Conservation (phyloP, 768 basidiomycete species). For the Leccinum olivaceopallidum region DNA sequence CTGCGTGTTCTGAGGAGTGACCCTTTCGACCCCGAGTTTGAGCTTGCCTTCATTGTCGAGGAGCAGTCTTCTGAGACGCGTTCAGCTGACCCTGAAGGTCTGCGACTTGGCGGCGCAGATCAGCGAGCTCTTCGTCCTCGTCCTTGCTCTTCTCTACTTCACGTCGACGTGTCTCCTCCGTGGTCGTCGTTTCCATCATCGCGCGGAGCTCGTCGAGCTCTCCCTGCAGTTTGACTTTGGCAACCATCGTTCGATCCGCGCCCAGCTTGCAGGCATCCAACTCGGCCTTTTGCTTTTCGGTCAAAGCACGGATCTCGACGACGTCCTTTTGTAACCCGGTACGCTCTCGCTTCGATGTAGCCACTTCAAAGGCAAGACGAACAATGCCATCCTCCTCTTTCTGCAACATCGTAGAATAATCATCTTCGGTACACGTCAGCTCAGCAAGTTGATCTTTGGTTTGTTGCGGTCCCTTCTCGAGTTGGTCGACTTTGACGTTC, state of each 20-base stretch:
- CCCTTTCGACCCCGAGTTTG: conserved; percentile 71
- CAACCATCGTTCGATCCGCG: conserved; percentile 41
- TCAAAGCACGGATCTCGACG: conserved; percentile 65
- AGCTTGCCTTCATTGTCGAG: conserved; percentile 71
- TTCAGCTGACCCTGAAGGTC: conserved; percentile 67
- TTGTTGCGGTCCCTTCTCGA: conserved; percentile 70
- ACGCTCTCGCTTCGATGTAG: conserved; percentile 54
- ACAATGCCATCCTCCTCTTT: conserved; percentile 72
- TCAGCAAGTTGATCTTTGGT: conserved; percentile 77
- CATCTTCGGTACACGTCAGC: conserved; percentile 71
- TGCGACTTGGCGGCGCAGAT: conserved; percentile 65
- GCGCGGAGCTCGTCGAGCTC: conserved; percentile 87
- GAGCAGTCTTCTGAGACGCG: conserved; percentile 56
- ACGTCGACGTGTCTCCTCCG: conserved; percentile 79
- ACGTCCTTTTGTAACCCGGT: conserved; percentile 57
- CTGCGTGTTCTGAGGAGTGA: conserved; percentile 57
- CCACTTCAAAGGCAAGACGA: conserved; percentile 53
- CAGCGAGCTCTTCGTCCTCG: conserved; percentile 58
- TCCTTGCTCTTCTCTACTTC: conserved; percentile 90
- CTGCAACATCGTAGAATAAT: conserved; percentile 74
- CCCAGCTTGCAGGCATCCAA: conserved; percentile 54
- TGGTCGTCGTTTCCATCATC: conserved; percentile 81
- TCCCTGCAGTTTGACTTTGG: conserved; percentile 64
- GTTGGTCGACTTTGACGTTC: conserved; percentile 54
- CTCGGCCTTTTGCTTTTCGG: conserved; percentile 65